Evolutionary conservation across 2,329 filamentous ascomycete genomes (phyloP).

Genomic region (Pseudodiploospora longispora): DNA sequence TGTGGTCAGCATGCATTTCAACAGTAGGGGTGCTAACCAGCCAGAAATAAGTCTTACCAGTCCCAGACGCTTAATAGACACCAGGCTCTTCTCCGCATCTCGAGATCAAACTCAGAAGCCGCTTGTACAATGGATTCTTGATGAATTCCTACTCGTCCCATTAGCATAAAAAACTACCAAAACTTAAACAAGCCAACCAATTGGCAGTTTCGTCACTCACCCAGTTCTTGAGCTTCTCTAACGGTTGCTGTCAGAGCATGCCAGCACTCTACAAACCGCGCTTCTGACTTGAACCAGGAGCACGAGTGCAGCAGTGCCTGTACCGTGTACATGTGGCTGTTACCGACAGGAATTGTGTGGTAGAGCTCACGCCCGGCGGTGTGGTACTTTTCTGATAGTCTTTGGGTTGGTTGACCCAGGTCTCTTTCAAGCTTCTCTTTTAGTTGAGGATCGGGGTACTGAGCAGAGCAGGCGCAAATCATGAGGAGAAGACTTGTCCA

Average conservation of each 20-base stretch:
- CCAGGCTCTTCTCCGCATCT: conserved; percentile 29
- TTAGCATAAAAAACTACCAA: too few species aligned
- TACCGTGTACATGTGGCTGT: conserved; percentile 24
- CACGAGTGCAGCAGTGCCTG: conserved; percentile 29
- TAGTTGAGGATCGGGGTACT: conserved; percentile 23
- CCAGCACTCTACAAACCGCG: conserved; percentile 29
- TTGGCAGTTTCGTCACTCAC: conserved; percentile 11
- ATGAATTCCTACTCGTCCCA: conserved; percentile 18
- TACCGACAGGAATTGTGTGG: conserved; percentile 23
- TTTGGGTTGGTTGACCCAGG: conserved; percentile 19
- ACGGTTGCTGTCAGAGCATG: conserved; percentile 27
- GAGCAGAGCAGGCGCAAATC: conserved; percentile 29
- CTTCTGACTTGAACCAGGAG: conserved; percentile 30
- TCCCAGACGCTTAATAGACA: conserved; percentile 30
- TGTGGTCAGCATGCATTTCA: background rate
- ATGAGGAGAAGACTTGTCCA: conserved; percentile 31
- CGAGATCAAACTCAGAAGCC: conserved; percentile 25
- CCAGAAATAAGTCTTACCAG: conserved; percentile 19
- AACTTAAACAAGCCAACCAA: too few species aligned
- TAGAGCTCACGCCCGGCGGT: conserved; percentile 24
- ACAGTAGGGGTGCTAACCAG: background rate
- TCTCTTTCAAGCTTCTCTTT: conserved; percentile 23
- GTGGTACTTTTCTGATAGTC: conserved; percentile 25
- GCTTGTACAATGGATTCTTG: conserved; percentile 19
- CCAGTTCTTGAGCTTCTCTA: conserved; percentile 27